Evolutionary conservation across 1,284 basidiomycete genomes (phyloP).

Genomic region (Leccinum subrobustum): DNA sequence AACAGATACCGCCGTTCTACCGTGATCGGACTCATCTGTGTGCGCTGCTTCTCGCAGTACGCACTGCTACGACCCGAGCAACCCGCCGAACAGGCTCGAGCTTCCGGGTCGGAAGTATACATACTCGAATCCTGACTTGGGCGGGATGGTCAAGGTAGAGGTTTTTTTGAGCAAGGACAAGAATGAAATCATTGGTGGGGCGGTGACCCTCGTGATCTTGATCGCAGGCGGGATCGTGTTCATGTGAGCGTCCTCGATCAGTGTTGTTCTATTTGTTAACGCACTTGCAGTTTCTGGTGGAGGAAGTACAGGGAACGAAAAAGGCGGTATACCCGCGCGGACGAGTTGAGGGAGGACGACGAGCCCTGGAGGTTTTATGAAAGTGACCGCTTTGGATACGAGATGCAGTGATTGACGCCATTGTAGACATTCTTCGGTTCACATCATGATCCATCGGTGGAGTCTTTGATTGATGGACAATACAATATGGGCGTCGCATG

Average conservation of each 20-base stretch:
- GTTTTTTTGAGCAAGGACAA: conserved; percentile 25
- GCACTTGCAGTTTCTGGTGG: conserved; percentile 31
- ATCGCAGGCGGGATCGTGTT: conserved; percentile 24
- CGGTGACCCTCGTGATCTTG: conserved; percentile 13
- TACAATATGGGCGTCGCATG: too few species aligned
- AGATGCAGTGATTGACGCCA: conserved; percentile 14
- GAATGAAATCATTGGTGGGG: conserved; percentile 24
- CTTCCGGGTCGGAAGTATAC: conserved; percentile 19
- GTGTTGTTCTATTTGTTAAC: conserved; percentile 1
- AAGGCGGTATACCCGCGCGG: conserved; percentile 24
- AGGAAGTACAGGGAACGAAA: conserved; percentile 24
- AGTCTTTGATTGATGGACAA: neutral
- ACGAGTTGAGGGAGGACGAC: conserved; percentile 31
- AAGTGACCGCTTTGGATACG: conserved; percentile 9
- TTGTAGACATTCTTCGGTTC: neutral
- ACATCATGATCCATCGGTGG: neutral
- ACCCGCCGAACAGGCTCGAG: conserved; percentile 25
- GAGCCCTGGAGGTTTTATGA: conserved; percentile 33
- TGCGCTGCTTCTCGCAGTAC: conserved; percentile 34
- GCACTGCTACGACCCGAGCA: conserved; percentile 30
- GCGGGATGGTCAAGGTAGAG: conserved; percentile 22
- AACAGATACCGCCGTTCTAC: conserved; percentile 7
- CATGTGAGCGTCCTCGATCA: conserved; percentile 22
- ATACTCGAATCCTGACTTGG: conserved; percentile 27
- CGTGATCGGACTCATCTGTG: conserved; percentile 26